Evolutionary conservation across 1,284 basidiomycete genomes (phyloP).

Genomic region (Amylostereum chailletii): DNA sequence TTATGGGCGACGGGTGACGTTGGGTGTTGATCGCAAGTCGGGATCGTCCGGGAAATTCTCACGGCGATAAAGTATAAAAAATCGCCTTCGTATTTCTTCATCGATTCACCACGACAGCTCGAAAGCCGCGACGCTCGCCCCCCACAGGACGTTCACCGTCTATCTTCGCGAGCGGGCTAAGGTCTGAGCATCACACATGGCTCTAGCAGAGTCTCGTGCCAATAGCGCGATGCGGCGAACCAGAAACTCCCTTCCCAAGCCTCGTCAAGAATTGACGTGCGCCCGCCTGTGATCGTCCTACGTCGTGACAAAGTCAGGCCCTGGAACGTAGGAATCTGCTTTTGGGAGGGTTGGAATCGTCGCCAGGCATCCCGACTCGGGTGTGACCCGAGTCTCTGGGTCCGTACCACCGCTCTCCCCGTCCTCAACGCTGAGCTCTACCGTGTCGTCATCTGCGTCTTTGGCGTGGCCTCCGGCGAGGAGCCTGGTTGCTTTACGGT

Average conservation of each 20-base stretch:
- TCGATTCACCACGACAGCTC: slow-evolving; percentile 9
- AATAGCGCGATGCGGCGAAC: slow-evolving; percentile 14
- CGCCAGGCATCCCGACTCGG: background rate
- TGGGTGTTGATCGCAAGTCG: too few species aligned
- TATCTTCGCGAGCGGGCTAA: slow-evolving; percentile 21
- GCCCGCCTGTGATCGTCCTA: slow-evolving; percentile 6
- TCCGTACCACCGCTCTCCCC: background rate
- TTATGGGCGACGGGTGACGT: too few species aligned
- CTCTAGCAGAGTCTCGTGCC: slow-evolving; percentile 15
- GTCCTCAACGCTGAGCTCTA: too few species aligned
- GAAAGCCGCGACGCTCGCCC: slow-evolving; percentile 20
- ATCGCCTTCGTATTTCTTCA: background rate
- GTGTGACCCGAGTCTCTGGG: slow-evolving; percentile 7
- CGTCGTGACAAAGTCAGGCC: slow-evolving; percentile 2
- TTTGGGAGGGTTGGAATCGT: background rate
- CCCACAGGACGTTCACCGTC: slow-evolving; percentile 12
- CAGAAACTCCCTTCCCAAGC: slow-evolving; percentile 12
- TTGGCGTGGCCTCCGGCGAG: too few species aligned
- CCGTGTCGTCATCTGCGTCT: too few species aligned
- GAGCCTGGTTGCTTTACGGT: too few species aligned
- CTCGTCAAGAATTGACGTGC: slow-evolving; percentile 6
- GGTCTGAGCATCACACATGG: slow-evolving; percentile 19
- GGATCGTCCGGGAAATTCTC: too few species aligned
- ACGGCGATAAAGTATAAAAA: too few species aligned
- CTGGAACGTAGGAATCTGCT: background rate